A percentile compares a stretch with the other conserved stretches of the same genome.
These are phyloP conservation scores for Schizopora paradoxa DNA, from an alignment of 1,284 basidiomycete species.

Conservation along the genomic window DNA sequence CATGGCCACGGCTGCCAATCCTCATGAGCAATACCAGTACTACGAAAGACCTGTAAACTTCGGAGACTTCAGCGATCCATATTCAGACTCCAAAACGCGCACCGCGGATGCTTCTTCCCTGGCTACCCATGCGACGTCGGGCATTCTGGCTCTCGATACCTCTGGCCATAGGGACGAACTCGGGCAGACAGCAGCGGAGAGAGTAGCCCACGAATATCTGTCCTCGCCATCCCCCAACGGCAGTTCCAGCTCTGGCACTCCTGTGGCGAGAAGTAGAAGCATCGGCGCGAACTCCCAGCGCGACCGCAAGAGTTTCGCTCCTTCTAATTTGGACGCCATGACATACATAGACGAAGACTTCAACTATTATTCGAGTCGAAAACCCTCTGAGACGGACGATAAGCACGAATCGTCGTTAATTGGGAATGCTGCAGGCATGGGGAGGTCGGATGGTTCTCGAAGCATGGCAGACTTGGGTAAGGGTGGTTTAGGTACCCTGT, in stretches of 20 bases:
- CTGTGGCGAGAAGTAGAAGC: too few relatives aligned
- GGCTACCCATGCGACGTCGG: slow-evolving; percentile 13
- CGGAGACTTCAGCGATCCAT: slow-evolving; percentile 16
- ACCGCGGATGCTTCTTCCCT: slow-evolving; percentile 8
- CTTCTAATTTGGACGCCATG: slow-evolving; percentile 12
- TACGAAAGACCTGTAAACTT: slow-evolving; percentile 13
- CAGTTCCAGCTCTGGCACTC: background rate
- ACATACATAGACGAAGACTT: slow-evolving; percentile 26
- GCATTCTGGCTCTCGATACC: slow-evolving; percentile 11
- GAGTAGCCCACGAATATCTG: slow-evolving; percentile 16
- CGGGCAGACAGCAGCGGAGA: slow-evolving; percentile 21
- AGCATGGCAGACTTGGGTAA: slow-evolving; percentile 53
- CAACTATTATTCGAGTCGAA: slow-evolving; percentile 17
- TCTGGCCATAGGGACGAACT: slow-evolving; percentile 13
- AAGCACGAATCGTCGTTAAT: slow-evolving; percentile 40
- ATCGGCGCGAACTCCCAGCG: slow-evolving; percentile 6
- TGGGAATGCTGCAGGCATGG: slow-evolving; percentile 39
- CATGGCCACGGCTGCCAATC: background rate
- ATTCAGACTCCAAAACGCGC: slow-evolving; percentile 2
- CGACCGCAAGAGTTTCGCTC: slow-evolving; percentile 5
- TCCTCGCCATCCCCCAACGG: slow-evolving; percentile 8
- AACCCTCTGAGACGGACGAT: slow-evolving; percentile 26
- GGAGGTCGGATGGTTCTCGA: slow-evolving; percentile 13
- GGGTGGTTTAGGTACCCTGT: slow-evolving; percentile 18
- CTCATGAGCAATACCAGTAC: slow-evolving; percentile 3